Conservation (phyloP, 148 eudicot genomes). For the Drosera capensis region DNA sequence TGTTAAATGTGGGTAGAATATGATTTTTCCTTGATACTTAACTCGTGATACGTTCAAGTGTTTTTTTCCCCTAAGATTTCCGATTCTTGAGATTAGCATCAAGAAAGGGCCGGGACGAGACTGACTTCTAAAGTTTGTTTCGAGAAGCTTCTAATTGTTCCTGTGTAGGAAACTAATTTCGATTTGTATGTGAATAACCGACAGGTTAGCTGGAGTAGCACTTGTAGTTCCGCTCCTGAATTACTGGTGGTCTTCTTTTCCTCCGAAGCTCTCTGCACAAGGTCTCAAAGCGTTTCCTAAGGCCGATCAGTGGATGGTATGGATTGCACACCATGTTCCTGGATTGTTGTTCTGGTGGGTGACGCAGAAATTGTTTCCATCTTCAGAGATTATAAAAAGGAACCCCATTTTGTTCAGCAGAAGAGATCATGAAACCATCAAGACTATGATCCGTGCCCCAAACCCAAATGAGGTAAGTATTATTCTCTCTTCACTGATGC, state of each 20-base stretch:
- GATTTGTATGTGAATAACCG: neutral
- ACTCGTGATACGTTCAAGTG: too few relatives aligned
- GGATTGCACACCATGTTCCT: conserved; percentile 15
- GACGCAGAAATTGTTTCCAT: conserved; percentile 13
- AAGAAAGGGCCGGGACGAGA: too few relatives aligned
- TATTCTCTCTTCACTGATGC: too few relatives aligned
- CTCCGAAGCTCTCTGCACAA: conserved; percentile 5
- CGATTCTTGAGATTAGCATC: too few relatives aligned
- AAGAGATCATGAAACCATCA: conserved; percentile 6
- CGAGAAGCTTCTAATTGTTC: too few relatives aligned
- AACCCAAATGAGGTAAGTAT: conserved; percentile 7
- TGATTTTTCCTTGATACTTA: too few relatives aligned
- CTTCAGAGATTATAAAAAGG: conserved; percentile 11
- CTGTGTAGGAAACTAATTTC: neutral
- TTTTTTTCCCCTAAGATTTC: too few relatives aligned
- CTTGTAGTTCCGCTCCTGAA: conserved; percentile 20
- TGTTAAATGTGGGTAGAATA: too few relatives aligned
- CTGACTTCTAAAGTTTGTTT: too few relatives aligned
- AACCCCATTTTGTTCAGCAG: conserved; percentile 15
- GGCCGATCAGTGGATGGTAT: conserved; percentile 11
- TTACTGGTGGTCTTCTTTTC: conserved; percentile 26
- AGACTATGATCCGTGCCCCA: conserved; percentile 4
- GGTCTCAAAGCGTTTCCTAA: conserved; percentile 8
- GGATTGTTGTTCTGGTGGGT: conserved; percentile 16
- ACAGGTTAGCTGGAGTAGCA: conserved; percentile 20